Evolutionary conservation across 495 filamentous ascomycete genomes (phyloP), one percentile per base, ranked within the genome.

Genomic region (Tuber aestivum): DNA sequence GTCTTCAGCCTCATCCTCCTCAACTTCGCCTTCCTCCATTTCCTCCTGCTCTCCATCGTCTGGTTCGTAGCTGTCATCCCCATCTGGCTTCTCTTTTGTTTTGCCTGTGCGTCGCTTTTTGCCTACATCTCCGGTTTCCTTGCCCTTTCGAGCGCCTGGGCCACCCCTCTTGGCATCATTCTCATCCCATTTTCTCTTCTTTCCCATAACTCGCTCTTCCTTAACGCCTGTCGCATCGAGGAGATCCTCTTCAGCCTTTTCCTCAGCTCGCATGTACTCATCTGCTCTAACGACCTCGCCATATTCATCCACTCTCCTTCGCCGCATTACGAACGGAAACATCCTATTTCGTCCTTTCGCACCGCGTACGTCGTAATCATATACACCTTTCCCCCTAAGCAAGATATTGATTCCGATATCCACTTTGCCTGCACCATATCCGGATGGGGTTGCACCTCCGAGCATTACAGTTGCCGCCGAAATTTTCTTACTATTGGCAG

Each of bases 161-260:
- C 40, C 76, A 56, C 70, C 83, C 70, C 74, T 50, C 75, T 78
- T 82, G 38, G 73, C 78, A 21, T 72, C 72, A 35, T 65, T 65
- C 74, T 97, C 94, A 73, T 94, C 92, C 93, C 94, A 97, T 84
- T 93, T 94, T 69, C 95, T 88, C 84, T 99, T 99, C 86, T 95
- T 94, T 37, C 96, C 96, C 48, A 97, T 87, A 45, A 89, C 88
- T 40, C 76, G 71, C 86, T 72, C 85, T 84, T 80, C 76, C 74
- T 78, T 88, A 84, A 48, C 86, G 85, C 74, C 85, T 78, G 69
- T 89, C 87, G 73, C 87, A 88, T 71, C 85, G 89, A 80, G 41
- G 68, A 80, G 73, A 71, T 95, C 92, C 27, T 90, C 89, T 72
- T 96, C 93, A 76, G 97, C 94, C 38, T 91, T 87, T 84, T 98